Conservation (phyloP, 2,329 filamentous ascomycete genomes). For the Blastomyces silverae region DNA sequence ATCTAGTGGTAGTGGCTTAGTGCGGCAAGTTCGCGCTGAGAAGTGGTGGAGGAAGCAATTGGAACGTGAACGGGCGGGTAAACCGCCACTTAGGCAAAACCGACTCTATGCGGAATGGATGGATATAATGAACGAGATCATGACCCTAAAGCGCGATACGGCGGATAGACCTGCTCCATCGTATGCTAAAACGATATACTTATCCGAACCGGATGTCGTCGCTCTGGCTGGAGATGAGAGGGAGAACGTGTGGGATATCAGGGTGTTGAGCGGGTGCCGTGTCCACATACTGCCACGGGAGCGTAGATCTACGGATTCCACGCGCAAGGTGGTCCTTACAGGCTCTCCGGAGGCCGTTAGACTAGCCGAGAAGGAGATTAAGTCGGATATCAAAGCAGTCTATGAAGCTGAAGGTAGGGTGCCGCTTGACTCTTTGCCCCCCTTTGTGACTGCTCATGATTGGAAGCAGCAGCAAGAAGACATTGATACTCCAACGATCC, state of each 20-base stretch:
- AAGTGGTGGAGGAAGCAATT: neutral
- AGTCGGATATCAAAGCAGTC: neutral
- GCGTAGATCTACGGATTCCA: slow-evolving; percentile 28
- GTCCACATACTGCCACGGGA: slow-evolving; percentile 32
- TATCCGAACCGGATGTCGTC: slow-evolving; percentile 35
- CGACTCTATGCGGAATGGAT: slow-evolving; percentile 20
- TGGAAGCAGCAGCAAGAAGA: slow-evolving; percentile 12
- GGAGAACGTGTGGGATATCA: slow-evolving; percentile 37
- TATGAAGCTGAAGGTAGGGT: neutral
- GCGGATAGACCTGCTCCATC: slow-evolving; percentile 18
- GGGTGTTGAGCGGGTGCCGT: slow-evolving; percentile 34
- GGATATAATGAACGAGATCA: slow-evolving; percentile 27
- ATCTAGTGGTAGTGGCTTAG: neutral
- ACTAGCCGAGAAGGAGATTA: slow-evolving; percentile 28
- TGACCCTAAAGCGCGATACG: slow-evolving; percentile 23
- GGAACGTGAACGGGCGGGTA: neutral
- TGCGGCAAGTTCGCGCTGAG: neutral
- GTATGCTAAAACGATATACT: slow-evolving; percentile 28
- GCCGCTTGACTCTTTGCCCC: slow-evolving; percentile 3
- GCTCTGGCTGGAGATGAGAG: slow-evolving; percentile 29
- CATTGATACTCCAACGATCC: slow-evolving; percentile 27
- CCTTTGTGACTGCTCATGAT: slow-evolving; percentile 21
- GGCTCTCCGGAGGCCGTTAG: slow-evolving; percentile 33
- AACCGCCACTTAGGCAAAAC: neutral
- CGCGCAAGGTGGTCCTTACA: slow-evolving; percentile 33